Base-by-base conservation (phyloP, 805 yeast species). In the Lipomyces spencermartinsiae region DNA sequence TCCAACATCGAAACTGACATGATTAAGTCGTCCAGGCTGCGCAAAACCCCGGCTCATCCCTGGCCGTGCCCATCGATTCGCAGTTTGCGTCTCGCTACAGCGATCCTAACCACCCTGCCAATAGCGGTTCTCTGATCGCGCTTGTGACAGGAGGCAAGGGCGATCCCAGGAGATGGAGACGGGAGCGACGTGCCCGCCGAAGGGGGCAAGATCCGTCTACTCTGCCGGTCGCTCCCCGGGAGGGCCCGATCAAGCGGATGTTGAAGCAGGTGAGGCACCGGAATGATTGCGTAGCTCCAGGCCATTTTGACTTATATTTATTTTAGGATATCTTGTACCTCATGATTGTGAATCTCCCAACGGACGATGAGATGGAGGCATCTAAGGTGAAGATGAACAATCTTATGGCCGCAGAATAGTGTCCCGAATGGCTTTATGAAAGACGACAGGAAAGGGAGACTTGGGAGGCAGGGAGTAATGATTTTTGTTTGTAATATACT, bases 51-150 rank as follows among this genome's bases (percentile, higher is more conserved):
- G 56, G n/a, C 10, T 22, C 25, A 22, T 22, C 31, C 22, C 56
- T 51, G 31, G 25, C 56, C 31, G 31, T 29, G 14, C 56, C 56
- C 16, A 10, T 29, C 22, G 16, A 51, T 22, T 8, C 31, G 31
- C 56, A 22, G 31, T 51, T 51, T 51, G 31, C 25, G 56, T 22
- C 25, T 14, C 25, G 56, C 31, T 51, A 51, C 56, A 22, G 25
- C 31, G 56, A 51, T 29, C 56, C 56, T 9, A 51, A 51, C 14
- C 56, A 51, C 31, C 56, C 56, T 51, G 56, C 56, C n/a, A 51
- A 29, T 51, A 51, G 31, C 56, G 56, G 56, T 51, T 22, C 31
- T 1, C 25, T 51, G 31, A 29, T 51, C 25, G 56, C 31, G 31
- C 56, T 51, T 51, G 31, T 51, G 56, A 22, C 56, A 51, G 56